Evolutionary conservation across 306 rosid genomes (phyloP), one percentile per base, ranked within the genome.

Genomic region (Lathyrus aphaca): DNA sequence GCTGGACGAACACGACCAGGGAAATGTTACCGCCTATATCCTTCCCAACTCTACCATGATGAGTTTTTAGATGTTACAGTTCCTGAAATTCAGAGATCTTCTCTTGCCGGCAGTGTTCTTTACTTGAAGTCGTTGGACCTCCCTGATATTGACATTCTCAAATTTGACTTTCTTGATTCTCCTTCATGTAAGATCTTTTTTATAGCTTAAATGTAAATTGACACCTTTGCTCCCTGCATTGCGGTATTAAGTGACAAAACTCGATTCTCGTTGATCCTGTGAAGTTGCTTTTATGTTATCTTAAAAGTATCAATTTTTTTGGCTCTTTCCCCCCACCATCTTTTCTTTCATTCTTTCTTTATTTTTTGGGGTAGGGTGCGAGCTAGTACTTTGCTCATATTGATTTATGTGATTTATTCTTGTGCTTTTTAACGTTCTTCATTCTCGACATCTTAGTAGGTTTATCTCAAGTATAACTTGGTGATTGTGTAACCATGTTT

Each of bases 1-100:
- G 98, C 98, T 58, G 98, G 98, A 81, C 87, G 98, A 79, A 94
- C 98, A 42, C 86, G 92, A 48, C 96, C 95, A 10, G 97, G 98
- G 79, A 94, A 88, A 82, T 94, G 98, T 88, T 90, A 94, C 66
- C 93, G 96, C 6, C 74, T 94, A 45, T 94, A 94, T 79, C 86
- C 97, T 84, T 87, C 89, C 48, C 69, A 17, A 4, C 25, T 86
- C 60, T 94, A 86, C 76, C 71, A 85, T 9, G 97, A 88, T 40
- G 90, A 90, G 15, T 84, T 94, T 63, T 81, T 94, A 73, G 98
- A 94, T 78, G 98, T 66, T 62, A 85, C 98, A 78, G 81, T 94
- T 81, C 98, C 98, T 64, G 98, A 94, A 83, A 94, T 90, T 76
- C 98, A 90, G 79, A 83, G 96, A 48, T 88, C 96, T 78, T 94